phyloP scores from a whole-genome alignment of 805 yeast species.

The Saturnispora ahearnii region DNA sequence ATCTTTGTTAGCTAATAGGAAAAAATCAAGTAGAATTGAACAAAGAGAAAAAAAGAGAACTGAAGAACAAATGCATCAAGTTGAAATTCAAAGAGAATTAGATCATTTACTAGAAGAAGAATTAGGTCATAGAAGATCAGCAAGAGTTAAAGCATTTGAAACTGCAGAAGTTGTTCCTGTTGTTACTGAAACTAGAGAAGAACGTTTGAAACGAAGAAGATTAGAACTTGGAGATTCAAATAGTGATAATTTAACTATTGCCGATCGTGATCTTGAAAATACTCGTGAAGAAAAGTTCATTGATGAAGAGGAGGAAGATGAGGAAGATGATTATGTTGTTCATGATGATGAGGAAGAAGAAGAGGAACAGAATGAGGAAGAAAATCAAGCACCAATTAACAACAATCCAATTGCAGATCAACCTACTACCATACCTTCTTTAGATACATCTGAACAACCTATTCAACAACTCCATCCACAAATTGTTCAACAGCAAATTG shows the following conservation, averaged over 20 bases:
- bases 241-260: not conserved
- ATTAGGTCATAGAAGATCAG: constrained; percentile 26
- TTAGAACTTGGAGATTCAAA: not conserved
- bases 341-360: constrained; percentile 4
- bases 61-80: constrained; percentile 48
- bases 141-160: constrained; percentile 35
- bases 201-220: constrained; percentile 19
- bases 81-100: constrained; percentile 32
- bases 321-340: constrained; percentile 3
- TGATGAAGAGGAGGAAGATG: constrained; percentile 5
- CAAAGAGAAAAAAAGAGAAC: constrained; percentile 44
- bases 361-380: not conserved
- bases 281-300: not conserved
- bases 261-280: not conserved
- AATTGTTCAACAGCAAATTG: too few relatives aligned
- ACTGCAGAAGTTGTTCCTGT: constrained; percentile 5
- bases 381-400: too few relatives aligned
- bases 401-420: too few relatives aligned
- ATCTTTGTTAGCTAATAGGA: constrained; percentile 55
- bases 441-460: too few relatives aligned
- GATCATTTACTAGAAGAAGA: constrained; percentile 4
- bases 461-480: too few relatives aligned
- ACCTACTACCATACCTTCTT: too few relatives aligned
- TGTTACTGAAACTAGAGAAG: constrained; percentile 28
- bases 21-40: constrained; percentile 65